These are phyloP conservation scores for Parascedosporium putredinis DNA, from an alignment of 2,329 filamentous ascomycete genomes.

Conservation along the genomic window DNA sequence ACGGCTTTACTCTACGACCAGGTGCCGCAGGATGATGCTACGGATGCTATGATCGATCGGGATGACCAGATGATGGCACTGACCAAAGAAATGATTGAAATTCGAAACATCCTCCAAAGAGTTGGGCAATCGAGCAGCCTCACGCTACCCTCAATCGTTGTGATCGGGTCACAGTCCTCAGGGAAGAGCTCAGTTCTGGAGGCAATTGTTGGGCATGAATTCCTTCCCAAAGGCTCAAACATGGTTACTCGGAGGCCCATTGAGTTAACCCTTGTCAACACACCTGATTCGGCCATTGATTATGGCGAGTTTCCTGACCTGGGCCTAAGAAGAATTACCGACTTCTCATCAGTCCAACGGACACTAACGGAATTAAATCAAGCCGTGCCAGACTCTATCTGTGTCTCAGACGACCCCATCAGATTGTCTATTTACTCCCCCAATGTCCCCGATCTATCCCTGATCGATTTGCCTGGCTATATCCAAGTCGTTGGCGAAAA, in stretches of 20 bases:
- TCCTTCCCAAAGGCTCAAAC: conserved; percentile 93
- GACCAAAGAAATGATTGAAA: conserved; percentile 99
- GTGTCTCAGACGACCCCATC: conserved; percentile 93
- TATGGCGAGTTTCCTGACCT: conserved; percentile 95
- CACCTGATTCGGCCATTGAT: conserved; percentile 73
- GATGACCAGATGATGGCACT: conserved; percentile 99
- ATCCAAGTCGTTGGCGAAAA: conserved; percentile 91
- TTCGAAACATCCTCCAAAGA: conserved; percentile 78
- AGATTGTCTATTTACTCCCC: conserved; percentile 92
- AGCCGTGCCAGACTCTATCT: conserved; percentile 81
- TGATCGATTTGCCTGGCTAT: conserved; percentile 94
- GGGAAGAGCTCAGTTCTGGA: conserved; percentile 97
- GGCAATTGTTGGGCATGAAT: conserved; percentile 95
- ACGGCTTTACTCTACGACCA: conserved; percentile 53
- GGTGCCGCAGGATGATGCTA: conserved; percentile 27
- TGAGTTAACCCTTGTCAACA: conserved; percentile 92
- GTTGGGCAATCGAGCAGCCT: conserved; percentile 86
- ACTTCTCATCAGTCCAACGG: conserved; percentile 85
- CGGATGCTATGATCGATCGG: conserved; percentile 50
- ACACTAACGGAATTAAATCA: conserved; percentile 92
- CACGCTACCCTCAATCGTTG: conserved; percentile 92
- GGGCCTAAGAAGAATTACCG: conserved; percentile 77
- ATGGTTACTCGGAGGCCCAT: conserved; percentile 97
- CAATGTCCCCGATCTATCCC: conserved; percentile 84
- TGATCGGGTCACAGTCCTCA: conserved; percentile 95